Evolutionary conservation across 2,329 filamentous ascomycete genomes (phyloP), one percentile per base, ranked within the genome.

Genomic region (Leptoxyphium fumago): DNA sequence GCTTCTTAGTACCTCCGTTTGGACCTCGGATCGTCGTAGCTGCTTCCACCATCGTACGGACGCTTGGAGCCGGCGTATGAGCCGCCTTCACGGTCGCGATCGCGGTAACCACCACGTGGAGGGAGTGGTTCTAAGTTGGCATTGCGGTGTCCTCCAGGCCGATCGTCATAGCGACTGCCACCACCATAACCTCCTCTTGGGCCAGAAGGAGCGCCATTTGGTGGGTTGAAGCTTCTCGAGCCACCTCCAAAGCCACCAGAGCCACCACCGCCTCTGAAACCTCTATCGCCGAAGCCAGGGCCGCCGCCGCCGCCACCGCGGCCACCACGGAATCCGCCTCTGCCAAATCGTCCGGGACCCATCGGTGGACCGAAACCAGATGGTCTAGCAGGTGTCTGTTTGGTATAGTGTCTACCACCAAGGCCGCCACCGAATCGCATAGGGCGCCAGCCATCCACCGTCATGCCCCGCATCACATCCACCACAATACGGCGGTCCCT

Each of bases 391-490:
- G 82, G 75, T 51, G 78, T 72, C 13, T 80, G 77, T 64, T 89
- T 93, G 45, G 89, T 96, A 65, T 96, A 96, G 51, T 85, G 84
- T 56, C 91, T 80, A 39, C 89, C 89, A 49, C 91, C 91, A 2
- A 95, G 76, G 40, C 91, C 91, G 52, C 91, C 91, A 46, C 89
- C 91, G 43, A 94, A 82, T 50, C 91, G 82, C 53, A 84, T 81
- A 48, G 91, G 91, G 59, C 84, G 83, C 91, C 91, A 98, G 41
- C 83, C 86, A 59, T 84, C 84, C 36, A 95, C 86, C 29, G 91
- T 96, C 54, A 91, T 82, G 53, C 91, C 91, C 59, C 91, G 81
- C 67, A 98, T 91, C 48, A 96, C 89, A 61, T 98, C 91, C 57
- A 96, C 87, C 60, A 94, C 78, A 58, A 96, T 84, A 56, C 82